Evolutionary conservation across 2,329 filamentous ascomycete genomes (phyloP).

Genomic region (Botrytis byssoidea): DNA sequence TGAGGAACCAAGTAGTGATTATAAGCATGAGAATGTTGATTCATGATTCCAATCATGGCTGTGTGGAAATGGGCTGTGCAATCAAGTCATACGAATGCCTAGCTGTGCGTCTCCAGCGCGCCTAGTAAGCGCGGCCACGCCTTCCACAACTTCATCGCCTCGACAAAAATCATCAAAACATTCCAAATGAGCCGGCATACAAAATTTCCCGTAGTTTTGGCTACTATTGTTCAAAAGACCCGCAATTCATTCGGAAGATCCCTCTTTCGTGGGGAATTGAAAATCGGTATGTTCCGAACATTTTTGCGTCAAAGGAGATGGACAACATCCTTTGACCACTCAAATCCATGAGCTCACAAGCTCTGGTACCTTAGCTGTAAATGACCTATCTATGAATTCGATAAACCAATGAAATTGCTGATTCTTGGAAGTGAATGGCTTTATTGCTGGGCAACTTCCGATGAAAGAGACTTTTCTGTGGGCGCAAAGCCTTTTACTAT

Average conservation of each 20-base stretch:
- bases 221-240: background rate
- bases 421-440: background rate
- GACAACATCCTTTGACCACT: background rate
- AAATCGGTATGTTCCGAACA: background rate
- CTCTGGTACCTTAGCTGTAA: background rate
- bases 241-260: background rate
- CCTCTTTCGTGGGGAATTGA: background rate
- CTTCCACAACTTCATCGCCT: background rate
- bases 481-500: background rate
- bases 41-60: background rate
- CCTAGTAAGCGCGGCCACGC: background rate
- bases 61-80: background rate
- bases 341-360: background rate
- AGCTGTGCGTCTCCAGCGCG: background rate
- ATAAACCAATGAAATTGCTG: background rate
- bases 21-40: background rate
- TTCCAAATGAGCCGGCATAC: background rate
- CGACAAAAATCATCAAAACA: background rate
- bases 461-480: background rate
- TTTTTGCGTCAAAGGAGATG: background rate
- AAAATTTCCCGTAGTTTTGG: too few relatives aligned
- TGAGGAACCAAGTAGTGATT: background rate
- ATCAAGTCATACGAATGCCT: background rate
- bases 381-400: background rate
- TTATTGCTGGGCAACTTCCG: conserved; percentile 6